phyloP scores from a whole-genome alignment of 106 monocot genomes.

The Phalaenopsis equestris region DNA sequence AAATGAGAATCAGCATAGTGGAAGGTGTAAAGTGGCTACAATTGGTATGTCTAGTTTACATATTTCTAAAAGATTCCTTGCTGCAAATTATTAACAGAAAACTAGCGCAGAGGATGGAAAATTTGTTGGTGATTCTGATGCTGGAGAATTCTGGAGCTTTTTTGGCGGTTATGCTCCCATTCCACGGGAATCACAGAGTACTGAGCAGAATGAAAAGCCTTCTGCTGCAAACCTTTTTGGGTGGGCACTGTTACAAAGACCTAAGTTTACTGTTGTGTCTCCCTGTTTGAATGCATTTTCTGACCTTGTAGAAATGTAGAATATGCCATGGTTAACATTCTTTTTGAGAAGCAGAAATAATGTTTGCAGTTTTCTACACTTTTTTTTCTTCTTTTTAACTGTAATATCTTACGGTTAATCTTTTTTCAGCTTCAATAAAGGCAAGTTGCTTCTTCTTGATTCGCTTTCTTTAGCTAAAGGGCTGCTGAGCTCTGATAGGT shows the following conservation, averaged over 20 bases:
- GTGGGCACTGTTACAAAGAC: conserved; percentile 18
- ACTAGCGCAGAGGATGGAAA: conserved; percentile 57
- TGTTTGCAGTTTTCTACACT: not conserved
- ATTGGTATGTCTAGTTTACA: conserved; percentile 19
- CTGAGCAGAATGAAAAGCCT: conserved; percentile 10
- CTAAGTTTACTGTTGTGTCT: not conserved
- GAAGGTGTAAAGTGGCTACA: conserved; percentile 28
- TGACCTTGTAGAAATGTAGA: not conserved
- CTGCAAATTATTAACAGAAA: not conserved
- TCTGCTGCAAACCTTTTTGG: conserved; percentile 40
- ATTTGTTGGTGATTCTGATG: conserved; percentile 72
- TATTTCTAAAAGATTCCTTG: not conserved
- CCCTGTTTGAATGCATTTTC: not conserved
- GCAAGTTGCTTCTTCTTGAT: conserved; percentile 24
- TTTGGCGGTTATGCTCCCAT: conserved; percentile 92
- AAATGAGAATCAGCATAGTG: conserved; percentile 32
- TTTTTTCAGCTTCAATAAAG: conserved; percentile 29
- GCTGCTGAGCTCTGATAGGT: conserved; percentile 39
- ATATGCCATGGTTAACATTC: not conserved
- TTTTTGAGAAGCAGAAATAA: not conserved
- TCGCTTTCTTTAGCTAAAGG: conserved; percentile 33
- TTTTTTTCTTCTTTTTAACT: not conserved
- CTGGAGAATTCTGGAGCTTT: conserved; percentile 77
- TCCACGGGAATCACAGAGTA: conserved; percentile 31
- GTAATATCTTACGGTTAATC: not conserved